These are phyloP conservation scores for Cynanchum wilfordii DNA, from an alignment of 257 asterid genomes.

Conservation along the genomic window DNA sequence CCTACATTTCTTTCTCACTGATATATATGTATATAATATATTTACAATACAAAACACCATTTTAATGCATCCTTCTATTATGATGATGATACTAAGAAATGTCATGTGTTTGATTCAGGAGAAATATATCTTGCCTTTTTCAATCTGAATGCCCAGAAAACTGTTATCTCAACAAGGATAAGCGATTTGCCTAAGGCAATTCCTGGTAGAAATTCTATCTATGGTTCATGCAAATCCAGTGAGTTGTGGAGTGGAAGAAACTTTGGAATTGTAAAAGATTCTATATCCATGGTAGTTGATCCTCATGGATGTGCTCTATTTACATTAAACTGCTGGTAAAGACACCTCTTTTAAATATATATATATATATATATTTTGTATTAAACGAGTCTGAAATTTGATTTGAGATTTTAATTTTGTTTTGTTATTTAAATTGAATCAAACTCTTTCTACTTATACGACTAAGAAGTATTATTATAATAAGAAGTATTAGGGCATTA, in stretches of 20 bases:
- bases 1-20: neutral
- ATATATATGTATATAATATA: too few species aligned
- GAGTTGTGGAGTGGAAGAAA: conserved; percentile 77
- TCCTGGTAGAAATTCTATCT: conserved; percentile 22
- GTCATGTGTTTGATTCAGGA: conserved; percentile 35
- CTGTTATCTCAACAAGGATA: conserved; percentile 38
- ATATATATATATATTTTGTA: too few species aligned
- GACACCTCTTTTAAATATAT: too few species aligned
- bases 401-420: too few species aligned
- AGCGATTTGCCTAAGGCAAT: conserved; percentile 46
- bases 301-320: conserved; percentile 72
- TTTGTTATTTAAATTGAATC: too few species aligned
- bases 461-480: too few species aligned
- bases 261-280: conserved; percentile 42
- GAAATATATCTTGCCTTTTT: conserved; percentile 74
- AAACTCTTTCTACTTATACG: too few species aligned
- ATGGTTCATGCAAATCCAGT: conserved; percentile 38
- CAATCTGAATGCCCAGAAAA: conserved; percentile 46
- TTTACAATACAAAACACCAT: too few species aligned
- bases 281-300: conserved; percentile 39
- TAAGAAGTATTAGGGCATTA: too few species aligned
- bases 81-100: neutral
- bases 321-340: conserved; percentile 40
- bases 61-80: neutral
- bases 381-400: too few species aligned